A percentile compares a stretch with the other conserved stretches of the same genome.
Evolutionary conservation across 228 moss, liverwort and hornwort species (phyloP).

Genomic region (Sphagnum fallax): DNA sequence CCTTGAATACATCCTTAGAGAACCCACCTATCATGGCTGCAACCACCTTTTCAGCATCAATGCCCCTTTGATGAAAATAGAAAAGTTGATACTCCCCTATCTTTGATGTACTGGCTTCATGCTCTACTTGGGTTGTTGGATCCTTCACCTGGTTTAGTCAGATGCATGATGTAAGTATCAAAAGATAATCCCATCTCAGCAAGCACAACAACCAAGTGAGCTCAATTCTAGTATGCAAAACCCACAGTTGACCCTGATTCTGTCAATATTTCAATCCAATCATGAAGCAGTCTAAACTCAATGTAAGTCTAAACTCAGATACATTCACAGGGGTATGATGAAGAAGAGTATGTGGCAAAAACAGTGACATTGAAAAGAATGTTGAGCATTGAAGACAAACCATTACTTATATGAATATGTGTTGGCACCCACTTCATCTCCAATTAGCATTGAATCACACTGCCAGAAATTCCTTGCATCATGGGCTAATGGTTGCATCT

Average conservation of each 20-base stretch:
- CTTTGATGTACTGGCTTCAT: constrained; percentile 68
- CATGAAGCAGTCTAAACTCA: too few species aligned
- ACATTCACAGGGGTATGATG: background rate
- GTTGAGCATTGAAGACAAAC: constrained; percentile 50
- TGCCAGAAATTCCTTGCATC: constrained; percentile 62
- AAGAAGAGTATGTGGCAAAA: background rate
- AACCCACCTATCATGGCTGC: constrained; percentile 64
- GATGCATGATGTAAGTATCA: background rate
- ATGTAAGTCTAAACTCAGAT: too few species aligned
- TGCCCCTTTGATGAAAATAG: constrained; percentile 60
- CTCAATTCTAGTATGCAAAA: too few species aligned
- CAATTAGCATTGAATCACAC: constrained; percentile 69
- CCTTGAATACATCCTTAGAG: constrained; percentile 65
- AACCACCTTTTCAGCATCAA: constrained; percentile 57
- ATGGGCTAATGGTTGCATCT: constrained; percentile 30
- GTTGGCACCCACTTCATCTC: constrained; percentile 78
- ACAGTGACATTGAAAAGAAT: background rate
- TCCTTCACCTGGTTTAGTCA: constrained; percentile 40
- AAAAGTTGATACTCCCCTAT: constrained; percentile 67
- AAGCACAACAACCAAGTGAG: too few species aligned
- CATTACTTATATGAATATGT: constrained; percentile 92
- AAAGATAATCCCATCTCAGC: too few species aligned
- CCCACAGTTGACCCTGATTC: too few species aligned
- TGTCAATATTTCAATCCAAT: too few species aligned
- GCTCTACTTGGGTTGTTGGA: constrained; percentile 61